Evolutionary conservation across 495 filamentous ascomycete genomes (phyloP).

Genomic region (Lasiosphaeriaceae sp.): DNA sequence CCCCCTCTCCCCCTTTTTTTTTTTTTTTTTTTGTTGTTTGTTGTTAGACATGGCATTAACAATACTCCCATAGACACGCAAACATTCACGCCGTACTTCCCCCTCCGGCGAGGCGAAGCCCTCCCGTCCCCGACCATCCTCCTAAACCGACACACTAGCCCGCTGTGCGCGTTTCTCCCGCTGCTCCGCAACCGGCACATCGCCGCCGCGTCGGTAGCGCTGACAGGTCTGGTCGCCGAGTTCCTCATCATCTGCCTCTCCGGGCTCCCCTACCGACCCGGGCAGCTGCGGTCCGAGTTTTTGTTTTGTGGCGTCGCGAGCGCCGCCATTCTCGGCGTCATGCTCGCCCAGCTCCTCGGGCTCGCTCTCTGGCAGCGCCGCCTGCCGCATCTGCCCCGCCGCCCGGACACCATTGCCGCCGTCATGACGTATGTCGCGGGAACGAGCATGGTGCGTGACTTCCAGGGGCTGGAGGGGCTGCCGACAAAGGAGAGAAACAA

Average conservation of each 20-base stretch:
- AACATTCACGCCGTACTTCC: slow-evolving; percentile 17
- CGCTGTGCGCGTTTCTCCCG: slow-evolving; percentile 25
- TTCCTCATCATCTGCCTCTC: slow-evolving; percentile 27
- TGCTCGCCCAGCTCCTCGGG: slow-evolving; percentile 19
- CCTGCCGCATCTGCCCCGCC: slow-evolving; percentile 18
- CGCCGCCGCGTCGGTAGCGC: slow-evolving; percentile 19
- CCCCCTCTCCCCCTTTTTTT: neutral
- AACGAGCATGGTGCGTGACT: slow-evolving; percentile 18
- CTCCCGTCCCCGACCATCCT: slow-evolving; percentile 22
- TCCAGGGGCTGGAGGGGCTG: slow-evolving; percentile 15
- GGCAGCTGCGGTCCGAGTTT: slow-evolving; percentile 28
- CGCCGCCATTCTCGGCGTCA: slow-evolving; percentile 17
- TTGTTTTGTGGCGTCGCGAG: slow-evolving; percentile 20
- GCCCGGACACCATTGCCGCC: slow-evolving; percentile 17
- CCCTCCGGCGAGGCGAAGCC: slow-evolving; percentile 9
- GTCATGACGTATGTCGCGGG: slow-evolving; percentile 23
- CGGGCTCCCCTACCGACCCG: slow-evolving; percentile 27
- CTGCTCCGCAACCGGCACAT: slow-evolving; percentile 19
- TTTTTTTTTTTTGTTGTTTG: too few species aligned
- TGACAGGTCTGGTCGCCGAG: slow-evolving; percentile 23
- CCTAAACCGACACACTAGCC: slow-evolving; percentile 18
- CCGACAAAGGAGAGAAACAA: slow-evolving; percentile 8
- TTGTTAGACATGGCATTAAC: too few species aligned
- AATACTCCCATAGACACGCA: slow-evolving; percentile 21
- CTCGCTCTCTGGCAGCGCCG: slow-evolving; percentile 12